Evolutionary conservation across 495 filamentous ascomycete species (phyloP), one percentile per base, ranked within the genome.

Genomic region (Hypomontagnella submonticulosa): DNA sequence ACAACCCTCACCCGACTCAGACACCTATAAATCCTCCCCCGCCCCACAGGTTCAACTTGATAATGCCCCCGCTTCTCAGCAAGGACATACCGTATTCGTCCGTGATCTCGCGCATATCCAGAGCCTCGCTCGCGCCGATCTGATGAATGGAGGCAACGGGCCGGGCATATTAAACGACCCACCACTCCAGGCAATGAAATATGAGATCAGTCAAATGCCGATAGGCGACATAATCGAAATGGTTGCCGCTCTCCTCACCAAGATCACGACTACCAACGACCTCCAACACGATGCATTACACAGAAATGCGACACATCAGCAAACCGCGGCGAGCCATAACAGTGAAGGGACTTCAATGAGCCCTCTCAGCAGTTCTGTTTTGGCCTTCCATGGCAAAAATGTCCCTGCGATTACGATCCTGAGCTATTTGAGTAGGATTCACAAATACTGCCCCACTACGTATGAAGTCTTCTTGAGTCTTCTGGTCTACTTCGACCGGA

Each of bases 381-480:
- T 99, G 9, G 96, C 95, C n/a, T 99, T 99, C 70, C 95, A 99
- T 75, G 95, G 95, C 20, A 99, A 98, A 78, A 99, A 99, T 63
- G 92, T 98, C 7, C 95, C 95, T 1, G 95, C 89, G 71, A 99
- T 99, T 61, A 96, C 93, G 33, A 98, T 99, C 54, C 79, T 96
- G 56, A 98, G 92, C 82, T 99, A 99, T 66, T 80, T 99, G 23
- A 94, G 87, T 72, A 90, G 95, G 43, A 98, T 99, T 69, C 94
- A 99, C 74, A 98, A 97, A 76, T 99, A 99, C 72, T 99, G 95
- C 70, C 95, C 95, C 0, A 98, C 96, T 3, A 98, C 95, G 4
- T 99, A 97, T 75, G 95, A 99, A 77, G 95, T 99, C 0, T 99
- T 99, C 69, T 79, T 99, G 38, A 96, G 92, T 63, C 75, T 99